Percentiles rank a stretch among this genome's conserved stretches.
Evolutionary conservation across 1,139 yeast species (phyloP).

Genomic region (Suhomyces maxii): DNA sequence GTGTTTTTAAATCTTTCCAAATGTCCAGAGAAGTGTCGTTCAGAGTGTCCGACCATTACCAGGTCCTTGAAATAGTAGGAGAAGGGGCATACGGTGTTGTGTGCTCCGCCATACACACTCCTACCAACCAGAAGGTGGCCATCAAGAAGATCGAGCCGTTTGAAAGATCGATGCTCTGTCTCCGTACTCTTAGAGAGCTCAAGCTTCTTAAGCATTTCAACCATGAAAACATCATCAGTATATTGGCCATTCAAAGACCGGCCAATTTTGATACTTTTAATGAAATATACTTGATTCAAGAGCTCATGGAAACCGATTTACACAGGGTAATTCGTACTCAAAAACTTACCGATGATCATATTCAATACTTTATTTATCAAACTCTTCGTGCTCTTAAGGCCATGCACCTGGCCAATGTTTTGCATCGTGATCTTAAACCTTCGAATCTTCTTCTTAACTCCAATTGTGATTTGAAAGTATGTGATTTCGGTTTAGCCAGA

Average conservation of each 20-base stretch:
- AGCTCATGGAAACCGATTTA: constrained; percentile 93
- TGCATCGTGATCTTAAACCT: constrained; percentile 93
- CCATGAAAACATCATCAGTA: constrained; percentile 90
- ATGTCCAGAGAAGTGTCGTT: constrained; percentile 55
- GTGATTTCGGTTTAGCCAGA: constrained; percentile 94
- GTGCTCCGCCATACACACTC: constrained; percentile 87
- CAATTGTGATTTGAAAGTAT: constrained; percentile 89
- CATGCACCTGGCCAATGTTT: constrained; percentile 86
- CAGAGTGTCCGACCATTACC: constrained; percentile 86
- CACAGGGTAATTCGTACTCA: constrained; percentile 90
- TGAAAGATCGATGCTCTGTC: constrained; percentile 87
- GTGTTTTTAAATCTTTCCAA: no score
- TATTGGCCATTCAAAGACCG: constrained; percentile 90
- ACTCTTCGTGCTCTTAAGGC: constrained; percentile 86
- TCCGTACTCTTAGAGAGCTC: constrained; percentile 86
- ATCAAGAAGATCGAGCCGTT: constrained; percentile 76
- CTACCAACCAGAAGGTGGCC: constrained; percentile 88
- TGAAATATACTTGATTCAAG: constrained; percentile 92
- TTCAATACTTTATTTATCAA: constrained; percentile 91
- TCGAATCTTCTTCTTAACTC: constrained; percentile 83
- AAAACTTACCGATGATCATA: constrained; percentile 82
- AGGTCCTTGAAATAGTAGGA: constrained; percentile 78
- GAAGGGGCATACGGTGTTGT: constrained; percentile 99
- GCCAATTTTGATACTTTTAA: constrained; percentile 68
- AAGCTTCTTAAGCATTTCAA: constrained; percentile 82